A percentile compares a stretch with the other conserved stretches of the same genome.
phyloP scores from a whole-genome alignment of 106 monocot species.

The Hemerocallis citrina region DNA sequence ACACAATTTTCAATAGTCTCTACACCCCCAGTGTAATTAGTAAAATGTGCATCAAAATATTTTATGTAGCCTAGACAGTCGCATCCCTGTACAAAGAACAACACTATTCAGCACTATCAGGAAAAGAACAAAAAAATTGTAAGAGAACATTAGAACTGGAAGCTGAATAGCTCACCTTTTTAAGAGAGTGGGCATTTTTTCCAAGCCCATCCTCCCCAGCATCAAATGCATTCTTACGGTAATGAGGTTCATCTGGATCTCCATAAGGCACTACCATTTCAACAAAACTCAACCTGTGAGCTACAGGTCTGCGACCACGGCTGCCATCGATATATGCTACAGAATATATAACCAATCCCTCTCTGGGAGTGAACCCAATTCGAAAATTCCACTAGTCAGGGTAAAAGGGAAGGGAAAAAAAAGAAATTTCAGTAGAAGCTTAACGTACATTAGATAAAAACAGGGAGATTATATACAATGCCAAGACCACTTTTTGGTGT shows the following conservation, averaged over 20 bases:
- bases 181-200: conserved; percentile 94
- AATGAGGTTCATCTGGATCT: conserved; percentile 97
- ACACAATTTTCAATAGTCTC: conserved; percentile 99
- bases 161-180: conserved; percentile 42
- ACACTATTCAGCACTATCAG: background rate
- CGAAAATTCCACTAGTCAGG: conserved; percentile 84
- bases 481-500: background rate
- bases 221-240: conserved; percentile 98
- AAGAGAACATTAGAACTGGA: background rate
- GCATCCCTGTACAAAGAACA: conserved; percentile 62
- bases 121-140: background rate
- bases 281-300: conserved; percentile 89
- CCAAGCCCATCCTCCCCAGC: conserved; percentile 97
- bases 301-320: conserved; percentile 83
- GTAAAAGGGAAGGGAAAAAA: too few species aligned
- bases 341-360: conserved; percentile 91
- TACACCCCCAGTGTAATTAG: conserved; percentile 88
- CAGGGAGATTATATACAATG: background rate
- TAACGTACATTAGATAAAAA: background rate
- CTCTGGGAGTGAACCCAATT: conserved; percentile 93
- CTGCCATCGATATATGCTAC: conserved; percentile 94
- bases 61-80: conserved; percentile 97
- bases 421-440: background rate
- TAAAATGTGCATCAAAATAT: conserved; percentile 98
- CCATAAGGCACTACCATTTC: conserved; percentile 99